These are phyloP conservation scores for Henckelia pumila DNA, from an alignment of 257 asterid species.

Conservation along the genomic window DNA sequence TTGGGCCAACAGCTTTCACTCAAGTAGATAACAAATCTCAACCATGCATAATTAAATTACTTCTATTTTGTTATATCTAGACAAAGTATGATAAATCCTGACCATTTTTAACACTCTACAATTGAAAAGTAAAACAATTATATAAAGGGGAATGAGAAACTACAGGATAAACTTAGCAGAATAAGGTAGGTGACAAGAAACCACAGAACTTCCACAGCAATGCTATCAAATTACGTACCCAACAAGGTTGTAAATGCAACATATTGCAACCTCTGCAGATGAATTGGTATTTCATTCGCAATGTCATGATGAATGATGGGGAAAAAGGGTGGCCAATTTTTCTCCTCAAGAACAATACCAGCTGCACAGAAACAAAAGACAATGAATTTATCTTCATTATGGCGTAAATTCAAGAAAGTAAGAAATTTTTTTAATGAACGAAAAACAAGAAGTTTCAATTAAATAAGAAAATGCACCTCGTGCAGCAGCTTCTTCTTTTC, in stretches of 20 bases:
- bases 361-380: constrained; percentile 36
- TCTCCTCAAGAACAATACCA: constrained; percentile 53
- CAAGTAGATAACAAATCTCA: constrained; percentile 6
- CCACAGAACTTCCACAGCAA: not conserved
- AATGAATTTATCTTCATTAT: constrained; percentile 2
- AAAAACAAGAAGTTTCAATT: constrained; percentile 8
- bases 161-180: constrained; percentile 8
- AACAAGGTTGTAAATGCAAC: constrained; percentile 63
- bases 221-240: constrained; percentile 38
- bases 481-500: constrained; percentile 83
- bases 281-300: constrained; percentile 60
- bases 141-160: not conserved
- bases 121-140: not conserved
- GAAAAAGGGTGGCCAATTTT: constrained; percentile 62
- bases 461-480: constrained; percentile 52
- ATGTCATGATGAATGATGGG: constrained; percentile 67
- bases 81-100: not conserved
- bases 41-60: not conserved
- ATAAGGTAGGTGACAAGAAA: constrained; percentile 1
- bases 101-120: not conserved
- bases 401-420: not conserved
- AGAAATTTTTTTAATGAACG: not conserved
- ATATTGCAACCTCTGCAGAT: constrained; percentile 62
- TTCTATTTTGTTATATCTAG: constrained; percentile 5
- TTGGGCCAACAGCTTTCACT: too few species aligned